Base-by-base conservation (phyloP, 257 asterid species). In the Plantago elongata region DNA sequence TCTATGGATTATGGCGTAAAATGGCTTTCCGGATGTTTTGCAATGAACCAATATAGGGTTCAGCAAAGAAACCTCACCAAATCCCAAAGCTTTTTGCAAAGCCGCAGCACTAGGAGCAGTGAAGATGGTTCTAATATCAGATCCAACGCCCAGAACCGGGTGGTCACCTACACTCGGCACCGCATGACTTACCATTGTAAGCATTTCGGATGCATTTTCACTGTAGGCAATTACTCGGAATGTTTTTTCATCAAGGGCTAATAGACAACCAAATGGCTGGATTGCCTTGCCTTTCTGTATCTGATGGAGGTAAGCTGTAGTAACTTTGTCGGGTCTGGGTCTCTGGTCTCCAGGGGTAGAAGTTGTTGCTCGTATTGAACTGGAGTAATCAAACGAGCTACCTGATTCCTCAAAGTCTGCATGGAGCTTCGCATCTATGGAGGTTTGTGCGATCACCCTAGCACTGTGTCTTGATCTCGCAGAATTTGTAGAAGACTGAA, bases 11-110 rank as follows among this genome's bases (percentile, higher is more conserved):
- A 92, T 92, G 16, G 99, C 99, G 57, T 92, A 92, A 57, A 83
- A 89, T 0, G 99, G 99, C 82, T 92, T 92, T 68, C 97, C 97
- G 4, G 99, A 89, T 48, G 91, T 84, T 77, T 78, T 92, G 56
- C 99, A 92, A 71, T 92, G 99, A 54, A 92, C 93, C 72, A 92
- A 69, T 64, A 92, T 75, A 0, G 99, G 99, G 74, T 92, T 92
- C 49, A 92, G 51, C 34, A 89, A 69, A 54, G 97, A 86, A 57
- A 92, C 97, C 82, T 92, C 99, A 12, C 94, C 93, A 42, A 86
- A 92, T 61, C 85, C 85, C 13, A 82, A 69, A 50, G 89, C 85
- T 62, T 79, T 82, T 42, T 79, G 85, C 77, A 82, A 64, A 16
- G 83, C 85, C 9, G 85, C 63, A 11, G 82, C 83, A 70, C 89